Evolutionary conservation across 495 filamentous ascomycete species (phyloP), one percentile per base, ranked within the genome.

Genomic region (Penicillium cosmopolitanum): DNA sequence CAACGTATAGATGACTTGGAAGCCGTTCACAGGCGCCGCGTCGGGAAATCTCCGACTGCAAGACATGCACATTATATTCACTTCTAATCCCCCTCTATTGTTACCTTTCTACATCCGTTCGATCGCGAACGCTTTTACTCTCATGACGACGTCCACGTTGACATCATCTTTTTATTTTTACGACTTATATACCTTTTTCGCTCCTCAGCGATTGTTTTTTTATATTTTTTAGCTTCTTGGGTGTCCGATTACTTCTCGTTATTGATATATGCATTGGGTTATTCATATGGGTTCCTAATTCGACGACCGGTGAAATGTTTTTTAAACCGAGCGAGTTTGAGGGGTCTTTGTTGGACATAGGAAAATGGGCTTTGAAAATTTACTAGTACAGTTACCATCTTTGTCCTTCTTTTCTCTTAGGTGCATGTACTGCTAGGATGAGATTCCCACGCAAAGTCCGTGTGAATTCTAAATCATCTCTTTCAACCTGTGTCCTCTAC

Each of bases 181-280:
- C 61, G 67, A 71, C 57, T 63, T 64, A 54, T 61, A 63, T 64
- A 57, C 42, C 15, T 44, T 16, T 61, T 61, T 57, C 53, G 63
- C 66, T 71, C 55, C 38, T 63, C 64, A 65, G 63, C 62, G 62
- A 44, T 57, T 50, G 23, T 61, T 47, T 56, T 57, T 65, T n/a
- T n/a, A n/a, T n/a, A n/a, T n/a, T 61, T 55, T 57, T 69, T 60
- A 58, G 34, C 58, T 68, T 64, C 28, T 62, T 71, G 57, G 65
- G 66, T 70, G 70, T 69, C 61, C 60, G 19, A 61, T 36, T 51
- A 52, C 34, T 58, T 12, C 53, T 58, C 40, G 40, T 62, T 58
- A 44, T 50, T 63, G 46, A 18, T 70, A 53, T 57, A 53, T 57
- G 62, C 64, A 68, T 62, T 60, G 62, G 53, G 57, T 48, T 54